Conservation (phyloP, 2,329 filamentous ascomycete species). For the Huntiella omanensis region DNA sequence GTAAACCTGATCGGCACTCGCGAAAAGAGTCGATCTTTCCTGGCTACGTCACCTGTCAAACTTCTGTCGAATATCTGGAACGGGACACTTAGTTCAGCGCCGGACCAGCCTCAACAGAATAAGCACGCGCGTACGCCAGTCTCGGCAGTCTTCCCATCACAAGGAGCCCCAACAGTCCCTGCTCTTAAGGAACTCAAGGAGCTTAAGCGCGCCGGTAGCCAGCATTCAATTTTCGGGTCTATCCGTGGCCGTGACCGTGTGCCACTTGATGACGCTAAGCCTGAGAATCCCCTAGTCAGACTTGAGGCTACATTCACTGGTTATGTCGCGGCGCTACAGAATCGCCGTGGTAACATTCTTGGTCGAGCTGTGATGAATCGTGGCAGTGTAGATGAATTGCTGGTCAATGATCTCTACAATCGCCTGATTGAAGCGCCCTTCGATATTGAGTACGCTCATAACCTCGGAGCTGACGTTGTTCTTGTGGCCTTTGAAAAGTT, state of each 20-base stretch:
- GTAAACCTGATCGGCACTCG: slow-evolving; percentile 44
- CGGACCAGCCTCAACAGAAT: slow-evolving; percentile 17
- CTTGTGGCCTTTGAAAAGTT: slow-evolving; percentile 93
- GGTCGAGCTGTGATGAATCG: slow-evolving; percentile 58
- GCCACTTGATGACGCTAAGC: slow-evolving; percentile 27
- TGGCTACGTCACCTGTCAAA: slow-evolving; percentile 76
- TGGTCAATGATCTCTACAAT: slow-evolving; percentile 82
- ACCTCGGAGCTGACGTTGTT: slow-evolving; percentile 63
- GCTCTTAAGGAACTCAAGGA: slow-evolving; percentile 20
- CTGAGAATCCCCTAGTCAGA: slow-evolving; percentile 48
- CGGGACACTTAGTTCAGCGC: slow-evolving; percentile 22
- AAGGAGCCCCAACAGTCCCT: slow-evolving; percentile 13
- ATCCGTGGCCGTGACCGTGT: slow-evolving; percentile 28
- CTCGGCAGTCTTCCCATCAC: slow-evolving; percentile 19
- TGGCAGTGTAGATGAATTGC: slow-evolving; percentile 45
- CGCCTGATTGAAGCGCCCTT: slow-evolving; percentile 66
- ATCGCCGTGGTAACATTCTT: slow-evolving; percentile 71
- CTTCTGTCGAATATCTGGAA: slow-evolving; percentile 68
- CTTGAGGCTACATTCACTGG: slow-evolving; percentile 73
- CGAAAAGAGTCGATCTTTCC: slow-evolving; percentile 48
- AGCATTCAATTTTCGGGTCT: slow-evolving; percentile 36
- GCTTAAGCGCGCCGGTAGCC: slow-evolving; percentile 24
- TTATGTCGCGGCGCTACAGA: slow-evolving; percentile 65
- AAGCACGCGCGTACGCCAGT: slow-evolving; percentile 24
- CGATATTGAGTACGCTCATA: slow-evolving; percentile 55